Base-by-base conservation (phyloP, 345 rosid species). In the Bruguiera parviflora region DNA sequence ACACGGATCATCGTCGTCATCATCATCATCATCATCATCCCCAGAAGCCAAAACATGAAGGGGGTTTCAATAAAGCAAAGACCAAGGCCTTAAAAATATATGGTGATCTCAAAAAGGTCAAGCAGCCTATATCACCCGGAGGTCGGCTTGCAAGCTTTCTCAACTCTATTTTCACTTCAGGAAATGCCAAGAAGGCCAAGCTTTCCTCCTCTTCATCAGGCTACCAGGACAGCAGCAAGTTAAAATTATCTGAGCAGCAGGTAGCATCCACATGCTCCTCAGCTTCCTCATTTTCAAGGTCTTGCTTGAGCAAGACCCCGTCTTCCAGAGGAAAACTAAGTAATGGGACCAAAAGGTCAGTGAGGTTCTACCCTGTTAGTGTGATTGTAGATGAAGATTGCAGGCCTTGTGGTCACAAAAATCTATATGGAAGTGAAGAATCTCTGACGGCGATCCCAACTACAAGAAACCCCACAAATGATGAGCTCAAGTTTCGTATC, bases 301-400 rank as follows among this genome's bases (percentile, higher is more conserved):
- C 80, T 21, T 77, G 80, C 65, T 58, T 77, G 27, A 77, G 80
- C 70, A 77, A 77, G 55, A 77, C 80, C 7, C 80, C 80, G 18
- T 68, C 80, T 21, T 71, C 76, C 3, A 68, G 76, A 16, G 76
- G 69, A 53, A 67, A 65, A 64, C 35, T 57, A 43, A 73, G 67
- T 63, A 67, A 65, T 33, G 75, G 72, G 33, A 63, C 51, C 19
- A 77, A 71, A 63, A 67, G 80, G 60, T 77, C 80, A 11, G 80
- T 77, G 8, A 67, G 80, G 39, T 72, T 77, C 60, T 77, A 37
- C 21, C 76, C 80, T 37, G 69, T 77, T 3, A 77, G 72, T 58
- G 80, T 71, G 10, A 77, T 77, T 59, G 76, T 77, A 1, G 80
- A 59, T n/a, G 80, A 77, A 39, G 80, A 77, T 32, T 71, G 73